These are phyloP conservation scores for Lobulomyces angularis DNA, from an alignment of 192 early-diverging fungal species.

Conservation along the genomic window DNA sequence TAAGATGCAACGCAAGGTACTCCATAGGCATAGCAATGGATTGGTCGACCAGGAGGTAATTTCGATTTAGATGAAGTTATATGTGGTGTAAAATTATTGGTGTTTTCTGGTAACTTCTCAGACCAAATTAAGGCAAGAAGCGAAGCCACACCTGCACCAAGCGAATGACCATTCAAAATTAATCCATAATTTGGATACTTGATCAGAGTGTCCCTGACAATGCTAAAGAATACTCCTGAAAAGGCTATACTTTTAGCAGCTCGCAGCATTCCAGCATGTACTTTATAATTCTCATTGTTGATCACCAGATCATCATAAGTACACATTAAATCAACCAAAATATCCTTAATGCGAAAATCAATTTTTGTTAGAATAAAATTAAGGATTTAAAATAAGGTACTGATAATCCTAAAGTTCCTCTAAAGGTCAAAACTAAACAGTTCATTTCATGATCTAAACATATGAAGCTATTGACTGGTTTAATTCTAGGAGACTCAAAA, in stretches of 20 bases:
- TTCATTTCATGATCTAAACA: conserved; percentile 23
- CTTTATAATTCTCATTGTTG: conserved; percentile 11
- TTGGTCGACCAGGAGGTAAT: conserved; percentile 57
- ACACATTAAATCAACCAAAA: too few species aligned
- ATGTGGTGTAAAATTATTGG: conserved; percentile 12
- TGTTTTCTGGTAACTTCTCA: conserved; percentile 1
- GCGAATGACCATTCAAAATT: conserved; percentile 69
- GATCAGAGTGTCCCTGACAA: conserved; percentile 57
- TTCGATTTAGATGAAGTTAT: conserved; percentile 12
- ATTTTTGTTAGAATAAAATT: too few species aligned
- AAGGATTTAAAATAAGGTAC: too few species aligned
- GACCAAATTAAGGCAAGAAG: conserved; percentile 58
- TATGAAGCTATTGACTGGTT: conserved; percentile 31
- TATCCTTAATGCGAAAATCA: too few species aligned
- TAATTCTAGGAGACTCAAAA: conserved; percentile 12
- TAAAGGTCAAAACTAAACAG: conserved; percentile 29
- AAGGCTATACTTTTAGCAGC: conserved; percentile 61
- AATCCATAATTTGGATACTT: conserved; percentile 69
- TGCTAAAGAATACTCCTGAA: conserved; percentile 52
- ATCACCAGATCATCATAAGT: conserved; percentile 13
- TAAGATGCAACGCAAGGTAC: conserved; percentile 62
- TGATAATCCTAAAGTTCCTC: conserved; percentile 37
- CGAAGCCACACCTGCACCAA: conserved; percentile 77
- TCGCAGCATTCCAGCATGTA: conserved; percentile 77
- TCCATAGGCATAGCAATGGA: conserved; percentile 79